Percentiles rank a stretch among this genome's conserved stretches.
Conservation (phyloP, 2,329 filamentous ascomycete species). For the Paraphaeosphaeria minitans region DNA sequence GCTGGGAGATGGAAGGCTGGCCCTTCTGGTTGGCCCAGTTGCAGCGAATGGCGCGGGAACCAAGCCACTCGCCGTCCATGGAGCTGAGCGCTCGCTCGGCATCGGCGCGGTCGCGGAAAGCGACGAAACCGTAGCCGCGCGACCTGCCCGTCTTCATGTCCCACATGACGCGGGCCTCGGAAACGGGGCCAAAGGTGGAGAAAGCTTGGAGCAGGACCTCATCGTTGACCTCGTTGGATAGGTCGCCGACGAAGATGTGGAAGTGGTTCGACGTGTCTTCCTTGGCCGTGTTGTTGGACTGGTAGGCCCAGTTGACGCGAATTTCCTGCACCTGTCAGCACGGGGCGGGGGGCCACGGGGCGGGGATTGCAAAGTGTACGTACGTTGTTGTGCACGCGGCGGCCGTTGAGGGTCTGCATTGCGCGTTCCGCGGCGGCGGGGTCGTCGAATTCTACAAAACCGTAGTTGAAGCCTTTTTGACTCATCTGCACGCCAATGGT, state of each 20-base stretch:
- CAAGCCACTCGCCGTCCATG: slow-evolving; percentile 99
- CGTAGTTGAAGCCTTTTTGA: slow-evolving; percentile 93
- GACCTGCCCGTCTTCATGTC: slow-evolving; percentile 99
- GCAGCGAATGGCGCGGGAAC: slow-evolving; percentile 95
- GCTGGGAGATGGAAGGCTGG: slow-evolving; percentile 97
- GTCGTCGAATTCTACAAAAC: slow-evolving; percentile 98
- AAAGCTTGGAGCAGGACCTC: slow-evolving; percentile 93
- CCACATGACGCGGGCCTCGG: slow-evolving; percentile 99
- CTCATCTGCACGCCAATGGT: slow-evolving; percentile 16
- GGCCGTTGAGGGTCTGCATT: slow-evolving; percentile 95
- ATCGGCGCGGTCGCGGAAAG: slow-evolving; percentile 90
- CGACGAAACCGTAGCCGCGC: slow-evolving; percentile 96
- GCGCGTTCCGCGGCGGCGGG: slow-evolving; percentile 94
- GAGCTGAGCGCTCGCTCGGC: slow-evolving; percentile 95
- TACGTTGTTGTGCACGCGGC: slow-evolving; percentile 94
- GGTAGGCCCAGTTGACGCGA: slow-evolving; percentile 98
- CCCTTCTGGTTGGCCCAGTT: slow-evolving; percentile 99
- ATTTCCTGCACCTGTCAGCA: slow-evolving; percentile 73
- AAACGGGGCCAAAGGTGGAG: slow-evolving; percentile 92
- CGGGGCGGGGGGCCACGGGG: slow-evolving; percentile 14
- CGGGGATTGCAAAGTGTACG: slow-evolving; percentile 41
- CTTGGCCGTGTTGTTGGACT: slow-evolving; percentile 91
- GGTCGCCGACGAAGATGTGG: slow-evolving; percentile 97
- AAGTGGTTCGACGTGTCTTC: slow-evolving; percentile 98
- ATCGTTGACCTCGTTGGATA: slow-evolving; percentile 98